phyloP scores from a whole-genome alignment of 768 basidiomycete genomes.

The Termitomyces sp. region DNA sequence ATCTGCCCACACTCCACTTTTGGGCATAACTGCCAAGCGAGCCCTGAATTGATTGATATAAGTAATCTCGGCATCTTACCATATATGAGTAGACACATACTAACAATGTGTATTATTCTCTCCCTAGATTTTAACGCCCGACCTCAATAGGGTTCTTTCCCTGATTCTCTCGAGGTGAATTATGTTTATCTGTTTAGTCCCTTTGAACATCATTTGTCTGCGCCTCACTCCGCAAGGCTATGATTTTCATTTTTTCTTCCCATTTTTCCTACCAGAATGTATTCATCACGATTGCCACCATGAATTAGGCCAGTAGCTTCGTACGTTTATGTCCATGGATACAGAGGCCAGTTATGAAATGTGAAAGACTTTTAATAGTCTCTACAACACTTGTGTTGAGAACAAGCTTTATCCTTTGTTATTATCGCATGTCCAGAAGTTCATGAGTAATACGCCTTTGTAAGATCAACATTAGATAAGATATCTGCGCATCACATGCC shows the following conservation, averaged over 20 bases:
- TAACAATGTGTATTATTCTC: too few species aligned
- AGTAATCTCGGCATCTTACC: not conserved
- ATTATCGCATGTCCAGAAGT: too few species aligned
- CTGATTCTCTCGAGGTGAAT: not conserved
- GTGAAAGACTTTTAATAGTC: not conserved
- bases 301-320: not conserved
- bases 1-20: not conserved
- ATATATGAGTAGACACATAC: too few species aligned
- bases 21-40: not conserved
- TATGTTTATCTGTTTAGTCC: not conserved
- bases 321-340: not conserved
- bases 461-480: not conserved
- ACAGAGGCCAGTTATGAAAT: not conserved
- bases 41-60: not conserved
- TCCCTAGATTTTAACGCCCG: not conserved
- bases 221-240: not conserved
- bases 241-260: too few species aligned
- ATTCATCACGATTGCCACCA: not conserved
- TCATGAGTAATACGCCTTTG: too few species aligned
- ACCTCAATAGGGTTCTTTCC: not conserved
- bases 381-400: not conserved
- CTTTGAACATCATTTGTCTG: not conserved
- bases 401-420: too few species aligned
- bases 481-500: slow-evolving; percentile 7
- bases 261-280: too few species aligned